Percentiles rank a stretch among this genome's conserved stretches.
Evolutionary conservation across 2,329 filamentous ascomycete genomes (phyloP).

Genomic region (Periconia sp.): DNA sequence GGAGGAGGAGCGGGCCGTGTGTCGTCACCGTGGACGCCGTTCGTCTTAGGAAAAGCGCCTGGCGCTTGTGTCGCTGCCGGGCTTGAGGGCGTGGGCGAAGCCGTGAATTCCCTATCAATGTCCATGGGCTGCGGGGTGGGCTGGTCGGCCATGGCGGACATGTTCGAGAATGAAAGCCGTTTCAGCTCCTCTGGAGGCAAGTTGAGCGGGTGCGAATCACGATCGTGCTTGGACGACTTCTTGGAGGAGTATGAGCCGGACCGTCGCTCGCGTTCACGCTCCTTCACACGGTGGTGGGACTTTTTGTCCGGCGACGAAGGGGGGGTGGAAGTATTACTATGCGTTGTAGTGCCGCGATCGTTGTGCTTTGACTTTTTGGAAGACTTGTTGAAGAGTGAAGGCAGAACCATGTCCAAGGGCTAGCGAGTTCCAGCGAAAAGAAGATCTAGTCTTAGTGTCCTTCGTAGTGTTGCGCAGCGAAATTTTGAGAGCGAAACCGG

Average conservation of each 20-base stretch:
- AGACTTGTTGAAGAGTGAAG: constrained; percentile 45
- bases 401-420: constrained; percentile 43
- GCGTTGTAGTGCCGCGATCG: constrained; percentile 28
- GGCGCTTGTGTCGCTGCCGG: constrained; percentile 52
- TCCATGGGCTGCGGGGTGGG: constrained; percentile 71
- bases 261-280: constrained; percentile 37
- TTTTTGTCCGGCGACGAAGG: constrained; percentile 47
- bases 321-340: constrained; percentile 34
- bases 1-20: constrained; percentile 71
- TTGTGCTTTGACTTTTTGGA: constrained; percentile 45
- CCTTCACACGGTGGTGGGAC: constrained; percentile 37
- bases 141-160: constrained; percentile 66
- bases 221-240: constrained; percentile 57
- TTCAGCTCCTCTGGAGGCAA: constrained; percentile 87
- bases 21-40: constrained; percentile 53
- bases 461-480: too few species aligned
- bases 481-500: constrained; percentile 35
- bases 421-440: constrained; percentile 34
- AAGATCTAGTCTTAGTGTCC: constrained; percentile 29
- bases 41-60: constrained; percentile 58
- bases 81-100: constrained; percentile 62
- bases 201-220: constrained; percentile 85
- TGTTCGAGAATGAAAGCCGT: constrained; percentile 72
- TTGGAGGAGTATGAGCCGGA: constrained; percentile 41
- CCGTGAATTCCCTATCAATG: constrained; percentile 69